phyloP scores from a whole-genome alignment of 345 rosid species.

The Ricinus communis region DNA sequence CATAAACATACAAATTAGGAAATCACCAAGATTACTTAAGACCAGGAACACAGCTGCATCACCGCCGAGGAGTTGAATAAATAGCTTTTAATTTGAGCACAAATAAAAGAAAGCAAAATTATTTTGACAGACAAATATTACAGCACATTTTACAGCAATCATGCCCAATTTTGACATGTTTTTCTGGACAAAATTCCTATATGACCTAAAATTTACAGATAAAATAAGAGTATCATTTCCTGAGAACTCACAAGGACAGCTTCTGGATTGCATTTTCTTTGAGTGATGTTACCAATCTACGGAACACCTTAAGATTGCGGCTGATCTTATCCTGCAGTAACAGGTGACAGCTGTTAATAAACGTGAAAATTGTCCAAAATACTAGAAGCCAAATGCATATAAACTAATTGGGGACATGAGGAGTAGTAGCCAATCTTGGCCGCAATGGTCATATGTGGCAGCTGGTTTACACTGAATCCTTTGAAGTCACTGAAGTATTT shows the following conservation, averaged over 20 bases:
- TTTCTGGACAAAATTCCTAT: neutral
- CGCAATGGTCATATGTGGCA: too few species aligned
- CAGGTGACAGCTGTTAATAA: conserved; percentile 1
- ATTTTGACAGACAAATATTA: neutral
- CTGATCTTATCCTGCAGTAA: conserved; percentile 72
- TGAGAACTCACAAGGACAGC: conserved; percentile 25
- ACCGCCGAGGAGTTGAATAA: too few species aligned
- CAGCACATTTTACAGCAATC: conserved; percentile 1
- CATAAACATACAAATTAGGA: too few species aligned
- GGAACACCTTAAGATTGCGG: conserved; percentile 72
- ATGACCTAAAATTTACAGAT: neutral
- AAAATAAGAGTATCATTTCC: neutral
- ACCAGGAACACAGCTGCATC: too few species aligned
- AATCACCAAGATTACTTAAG: too few species aligned
- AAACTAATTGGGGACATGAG: too few species aligned
- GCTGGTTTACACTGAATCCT: neutral
- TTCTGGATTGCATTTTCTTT: conserved; percentile 74
- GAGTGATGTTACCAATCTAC: conserved; percentile 66
- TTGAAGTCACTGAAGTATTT: neutral
- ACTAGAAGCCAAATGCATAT: neutral
- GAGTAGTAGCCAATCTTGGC: too few species aligned
- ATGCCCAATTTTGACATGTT: neutral
- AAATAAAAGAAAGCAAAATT: neutral
- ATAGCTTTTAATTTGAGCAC: too few species aligned
- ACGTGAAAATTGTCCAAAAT: neutral